Evolutionary conservation across 352 stramenopile genomes (phyloP).

Genomic region (Globisporangium uncinulatum): DNA sequence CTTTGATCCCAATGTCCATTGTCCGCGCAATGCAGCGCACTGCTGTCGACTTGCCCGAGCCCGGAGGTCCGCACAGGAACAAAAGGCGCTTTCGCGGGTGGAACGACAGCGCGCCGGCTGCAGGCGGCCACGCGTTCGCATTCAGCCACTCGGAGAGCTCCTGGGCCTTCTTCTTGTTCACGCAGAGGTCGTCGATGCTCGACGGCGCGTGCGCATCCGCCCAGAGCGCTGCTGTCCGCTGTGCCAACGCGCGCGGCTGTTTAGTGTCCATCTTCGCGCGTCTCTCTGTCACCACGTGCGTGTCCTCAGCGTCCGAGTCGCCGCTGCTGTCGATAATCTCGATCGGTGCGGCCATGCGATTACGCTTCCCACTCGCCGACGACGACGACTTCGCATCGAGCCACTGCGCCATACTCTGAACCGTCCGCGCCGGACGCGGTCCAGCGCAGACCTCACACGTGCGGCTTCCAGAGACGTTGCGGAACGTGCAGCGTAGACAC

Average conservation of each 20-base stretch:
- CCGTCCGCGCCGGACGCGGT: conserved; percentile 15
- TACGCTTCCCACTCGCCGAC: neutral
- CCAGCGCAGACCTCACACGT: conserved; percentile 41
- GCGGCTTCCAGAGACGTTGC: conserved; percentile 24
- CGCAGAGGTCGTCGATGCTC: conserved; percentile 57
- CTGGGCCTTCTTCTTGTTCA: conserved; percentile 81
- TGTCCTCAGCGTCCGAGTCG: conserved; percentile 16
- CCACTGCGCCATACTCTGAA: conserved; percentile 37
- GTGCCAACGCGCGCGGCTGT: conserved; percentile 1
- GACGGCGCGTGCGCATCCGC: conserved; percentile 33
- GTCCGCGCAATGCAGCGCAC: conserved; percentile 49
- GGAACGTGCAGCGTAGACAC: conserved; percentile 41
- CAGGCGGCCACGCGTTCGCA: conserved; percentile 17
- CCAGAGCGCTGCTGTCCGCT: conserved; percentile 28
- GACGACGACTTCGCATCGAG: conserved; percentile 6
- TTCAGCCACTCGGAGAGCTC: conserved; percentile 64
- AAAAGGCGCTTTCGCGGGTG: conserved; percentile 48
- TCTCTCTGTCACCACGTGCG: neutral
- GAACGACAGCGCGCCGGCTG: neutral
- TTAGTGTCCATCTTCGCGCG: neutral
- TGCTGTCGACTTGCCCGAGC: conserved; percentile 76
- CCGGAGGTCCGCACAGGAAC: conserved; percentile 76
- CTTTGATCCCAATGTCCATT: conserved; percentile 43
- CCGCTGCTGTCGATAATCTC: conserved; percentile 36
- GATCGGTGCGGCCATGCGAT: neutral